phyloP scores from a whole-genome alignment of 768 basidiomycete species.

The Suillus decipiens region DNA sequence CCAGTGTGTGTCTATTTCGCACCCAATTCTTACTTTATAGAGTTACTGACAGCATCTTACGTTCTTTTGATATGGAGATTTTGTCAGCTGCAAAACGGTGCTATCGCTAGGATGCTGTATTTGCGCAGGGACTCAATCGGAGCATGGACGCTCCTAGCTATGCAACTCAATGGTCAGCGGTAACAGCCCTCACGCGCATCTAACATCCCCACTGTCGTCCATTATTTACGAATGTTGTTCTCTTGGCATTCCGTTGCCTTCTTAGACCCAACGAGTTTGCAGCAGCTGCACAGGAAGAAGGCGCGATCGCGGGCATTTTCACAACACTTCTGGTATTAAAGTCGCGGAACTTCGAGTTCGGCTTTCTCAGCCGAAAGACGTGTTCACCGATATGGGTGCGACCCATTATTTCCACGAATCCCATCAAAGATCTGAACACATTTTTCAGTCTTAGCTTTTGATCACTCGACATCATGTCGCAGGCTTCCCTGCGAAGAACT shows the following conservation, averaged over 20 bases:
- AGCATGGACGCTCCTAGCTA: not conserved
- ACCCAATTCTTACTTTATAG: not conserved
- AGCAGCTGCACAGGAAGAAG: too few species aligned
- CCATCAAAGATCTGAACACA: too few species aligned
- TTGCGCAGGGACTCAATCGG: not conserved
- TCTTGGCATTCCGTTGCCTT: not conserved
- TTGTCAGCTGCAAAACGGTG: not conserved
- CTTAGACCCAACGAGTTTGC: not conserved
- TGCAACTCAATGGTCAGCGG: not conserved
- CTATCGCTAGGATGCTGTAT: not conserved
- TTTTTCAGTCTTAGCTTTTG: too few species aligned
- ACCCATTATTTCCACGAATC: too few species aligned
- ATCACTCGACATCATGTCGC: too few species aligned
- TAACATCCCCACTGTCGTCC: not conserved
- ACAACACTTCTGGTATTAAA: too few species aligned
- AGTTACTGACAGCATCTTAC: not conserved
- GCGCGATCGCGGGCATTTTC: too few species aligned
- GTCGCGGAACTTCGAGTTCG: too few species aligned
- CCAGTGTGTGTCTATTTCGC: not conserved
- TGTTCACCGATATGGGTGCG: too few species aligned
- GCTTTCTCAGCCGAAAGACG: too few species aligned
- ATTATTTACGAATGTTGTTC: not conserved
- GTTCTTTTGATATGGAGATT: not conserved
- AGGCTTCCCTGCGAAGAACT: too few species aligned
- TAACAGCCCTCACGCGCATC: not conserved